Evolutionary conservation across 2,329 filamentous ascomycete species (phyloP).

Genomic region (Aspergillus sergii): DNA sequence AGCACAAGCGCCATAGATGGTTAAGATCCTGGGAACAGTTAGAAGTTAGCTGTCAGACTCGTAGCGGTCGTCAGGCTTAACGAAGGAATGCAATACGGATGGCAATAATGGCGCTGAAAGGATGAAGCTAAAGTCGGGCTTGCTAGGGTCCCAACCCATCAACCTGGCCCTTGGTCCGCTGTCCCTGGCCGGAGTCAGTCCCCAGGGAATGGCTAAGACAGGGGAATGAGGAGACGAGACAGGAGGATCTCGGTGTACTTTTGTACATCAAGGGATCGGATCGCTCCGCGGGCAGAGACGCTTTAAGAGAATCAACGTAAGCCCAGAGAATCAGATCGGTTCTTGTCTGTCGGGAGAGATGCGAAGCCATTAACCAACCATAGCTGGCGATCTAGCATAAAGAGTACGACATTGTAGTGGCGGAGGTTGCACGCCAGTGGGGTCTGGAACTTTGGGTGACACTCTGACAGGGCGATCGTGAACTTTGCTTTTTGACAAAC

Average conservation of each 20-base stretch:
- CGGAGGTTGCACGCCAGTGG: conserved; percentile 8
- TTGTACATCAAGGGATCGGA: conserved; percentile 4
- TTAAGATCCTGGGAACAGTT: neutral
- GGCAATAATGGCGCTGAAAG: neutral
- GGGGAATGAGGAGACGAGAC: too few species aligned
- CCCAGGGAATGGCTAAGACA: conserved; percentile 7
- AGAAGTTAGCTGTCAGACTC: neutral
- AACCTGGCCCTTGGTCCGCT: conserved; percentile 18
- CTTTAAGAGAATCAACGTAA: conserved; percentile 6
- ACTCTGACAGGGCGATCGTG: conserved; percentile 20
- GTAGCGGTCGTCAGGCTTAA: neutral
- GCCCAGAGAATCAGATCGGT: conserved; percentile 17
- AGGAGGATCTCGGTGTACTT: conserved; percentile 7
- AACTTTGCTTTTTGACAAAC: conserved; percentile 21
- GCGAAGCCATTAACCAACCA: conserved; percentile 16
- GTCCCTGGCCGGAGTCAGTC: conserved; percentile 6
- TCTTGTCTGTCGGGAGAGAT: conserved; percentile 11
- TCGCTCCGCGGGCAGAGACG: conserved; percentile 1
- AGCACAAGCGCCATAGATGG: neutral
- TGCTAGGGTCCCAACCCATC: conserved; percentile 21
- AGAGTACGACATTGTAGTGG: neutral
- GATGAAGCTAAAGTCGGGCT: neutral
- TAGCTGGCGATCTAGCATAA: conserved; percentile 9
- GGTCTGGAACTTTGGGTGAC: conserved; percentile 14
- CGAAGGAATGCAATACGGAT: neutral